Percentiles rank a stretch among this genome's conserved stretches.
Conservation (phyloP, 306 rosid species). For the Arachis stenosperma region DNA sequence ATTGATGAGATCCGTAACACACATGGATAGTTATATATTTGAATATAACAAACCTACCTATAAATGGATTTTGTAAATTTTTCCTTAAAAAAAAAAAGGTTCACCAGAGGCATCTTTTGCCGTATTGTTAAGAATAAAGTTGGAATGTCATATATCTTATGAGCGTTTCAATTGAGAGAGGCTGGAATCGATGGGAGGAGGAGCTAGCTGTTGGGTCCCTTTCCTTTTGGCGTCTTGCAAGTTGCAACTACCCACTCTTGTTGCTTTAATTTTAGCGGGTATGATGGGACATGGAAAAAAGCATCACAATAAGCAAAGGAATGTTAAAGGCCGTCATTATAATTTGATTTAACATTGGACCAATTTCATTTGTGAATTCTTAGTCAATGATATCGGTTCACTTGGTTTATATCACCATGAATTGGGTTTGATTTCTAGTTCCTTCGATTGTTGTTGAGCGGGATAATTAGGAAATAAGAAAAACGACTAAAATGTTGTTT, state of each 20-base stretch:
- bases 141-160: background rate
- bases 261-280: background rate
- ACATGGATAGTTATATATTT: no score
- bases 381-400: no score
- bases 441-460: no score
- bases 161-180: background rate
- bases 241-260: background rate
- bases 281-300: background rate
- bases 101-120: background rate
- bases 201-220: slow-evolving; percentile 5
- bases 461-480: no score
- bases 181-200: background rate
- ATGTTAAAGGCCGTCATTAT: background rate
- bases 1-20: no score
- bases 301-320: background rate
- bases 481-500: no score
- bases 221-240: background rate
- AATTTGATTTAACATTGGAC: background rate
- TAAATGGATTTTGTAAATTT: background rate
- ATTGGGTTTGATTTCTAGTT: no score
- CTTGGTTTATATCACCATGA: no score
- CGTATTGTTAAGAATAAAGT: background rate
- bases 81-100: no score
- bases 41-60: background rate
- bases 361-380: background rate